Evolutionary conservation across 805 yeast genomes (phyloP).

Genomic region (Priceomyces melissophilus): DNA sequence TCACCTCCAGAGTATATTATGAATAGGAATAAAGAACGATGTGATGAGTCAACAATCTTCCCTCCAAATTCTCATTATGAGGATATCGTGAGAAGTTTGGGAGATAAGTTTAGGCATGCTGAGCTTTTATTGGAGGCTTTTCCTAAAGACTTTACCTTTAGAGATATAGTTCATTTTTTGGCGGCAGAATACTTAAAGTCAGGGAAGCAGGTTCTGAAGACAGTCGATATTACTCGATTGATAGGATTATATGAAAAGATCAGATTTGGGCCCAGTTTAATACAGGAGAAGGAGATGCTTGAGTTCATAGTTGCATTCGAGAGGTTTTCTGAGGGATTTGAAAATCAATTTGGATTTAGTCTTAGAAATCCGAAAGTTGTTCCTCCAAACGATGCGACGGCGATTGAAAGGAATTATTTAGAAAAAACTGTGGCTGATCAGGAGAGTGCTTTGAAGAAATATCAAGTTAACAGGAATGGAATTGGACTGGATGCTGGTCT

Average conservation of each 20-base stretch:
- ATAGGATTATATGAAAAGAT: slow-evolving; percentile 61
- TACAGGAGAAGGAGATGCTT: slow-evolving; percentile 57
- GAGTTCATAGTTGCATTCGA: slow-evolving; percentile 47
- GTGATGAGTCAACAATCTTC: slow-evolving; percentile 14
- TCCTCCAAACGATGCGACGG: background rate
- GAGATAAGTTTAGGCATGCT: slow-evolving; percentile 54
- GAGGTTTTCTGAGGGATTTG: slow-evolving; percentile 15
- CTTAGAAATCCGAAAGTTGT: slow-evolving; percentile 1
- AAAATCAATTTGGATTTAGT: slow-evolving; percentile 13
- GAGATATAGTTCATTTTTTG: slow-evolving; percentile 40
- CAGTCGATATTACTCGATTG: slow-evolving; percentile 13
- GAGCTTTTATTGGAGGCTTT: slow-evolving; percentile 35
- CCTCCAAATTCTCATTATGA: slow-evolving; percentile 40
- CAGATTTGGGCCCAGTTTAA: slow-evolving; percentile 61
- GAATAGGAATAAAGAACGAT: slow-evolving; percentile 20
- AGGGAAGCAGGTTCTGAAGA: slow-evolving; percentile 5
- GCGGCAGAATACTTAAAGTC: slow-evolving; percentile 12
- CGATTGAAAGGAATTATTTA: background rate
- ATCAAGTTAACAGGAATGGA: too few relatives aligned
- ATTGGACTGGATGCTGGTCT: too few relatives aligned
- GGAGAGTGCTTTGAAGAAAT: background rate
- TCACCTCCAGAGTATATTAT: slow-evolving; percentile 42
- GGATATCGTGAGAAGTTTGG: slow-evolving; percentile 56
- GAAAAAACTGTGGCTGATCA: slow-evolving; percentile 1
- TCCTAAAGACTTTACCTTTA: slow-evolving; percentile 39